Evolutionary conservation across 352 stramenopile species (phyloP).

Genomic region (Albugo candida): DNA sequence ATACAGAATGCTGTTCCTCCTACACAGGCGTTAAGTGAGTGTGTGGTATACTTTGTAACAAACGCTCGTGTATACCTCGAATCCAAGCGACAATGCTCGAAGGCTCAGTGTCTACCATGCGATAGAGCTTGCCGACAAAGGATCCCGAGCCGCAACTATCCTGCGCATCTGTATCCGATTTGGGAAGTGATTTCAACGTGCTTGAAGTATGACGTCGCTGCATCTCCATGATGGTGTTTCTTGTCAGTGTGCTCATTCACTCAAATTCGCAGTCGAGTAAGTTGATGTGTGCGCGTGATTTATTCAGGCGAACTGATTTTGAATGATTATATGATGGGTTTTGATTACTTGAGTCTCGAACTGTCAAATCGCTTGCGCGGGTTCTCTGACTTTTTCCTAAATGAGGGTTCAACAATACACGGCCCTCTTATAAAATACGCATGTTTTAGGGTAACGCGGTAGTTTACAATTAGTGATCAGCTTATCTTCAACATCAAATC

Average conservation of each 20-base stretch:
- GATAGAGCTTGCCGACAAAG: slow-evolving; percentile 73
- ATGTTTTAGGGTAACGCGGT: too few species aligned
- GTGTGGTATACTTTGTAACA: background rate
- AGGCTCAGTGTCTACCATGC: slow-evolving; percentile 69
- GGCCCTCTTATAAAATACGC: too few species aligned
- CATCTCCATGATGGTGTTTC: background rate
- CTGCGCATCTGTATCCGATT: slow-evolving; percentile 3
- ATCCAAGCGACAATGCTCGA: slow-evolving; percentile 71
- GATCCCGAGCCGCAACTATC: slow-evolving; percentile 21
- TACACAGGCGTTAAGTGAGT: slow-evolving; percentile 6
- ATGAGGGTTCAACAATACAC: background rate
- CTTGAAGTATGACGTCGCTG: background rate
- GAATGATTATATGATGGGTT: background rate
- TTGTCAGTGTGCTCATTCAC: background rate
- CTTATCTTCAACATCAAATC: too few species aligned
- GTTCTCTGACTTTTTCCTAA: slow-evolving; percentile 1
- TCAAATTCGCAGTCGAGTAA: background rate
- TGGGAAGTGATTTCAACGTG: slow-evolving; percentile 21
- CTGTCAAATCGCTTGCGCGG: background rate
- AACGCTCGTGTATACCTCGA: slow-evolving; percentile 14
- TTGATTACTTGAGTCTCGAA: background rate
- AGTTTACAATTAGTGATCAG: too few species aligned
- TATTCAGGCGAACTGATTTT: too few species aligned
- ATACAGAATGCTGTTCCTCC: slow-evolving; percentile 80
- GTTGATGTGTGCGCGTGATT: background rate